Base-by-base conservation (phyloP, 257 asterid species). In the Rehmannia glutinosa region DNA sequence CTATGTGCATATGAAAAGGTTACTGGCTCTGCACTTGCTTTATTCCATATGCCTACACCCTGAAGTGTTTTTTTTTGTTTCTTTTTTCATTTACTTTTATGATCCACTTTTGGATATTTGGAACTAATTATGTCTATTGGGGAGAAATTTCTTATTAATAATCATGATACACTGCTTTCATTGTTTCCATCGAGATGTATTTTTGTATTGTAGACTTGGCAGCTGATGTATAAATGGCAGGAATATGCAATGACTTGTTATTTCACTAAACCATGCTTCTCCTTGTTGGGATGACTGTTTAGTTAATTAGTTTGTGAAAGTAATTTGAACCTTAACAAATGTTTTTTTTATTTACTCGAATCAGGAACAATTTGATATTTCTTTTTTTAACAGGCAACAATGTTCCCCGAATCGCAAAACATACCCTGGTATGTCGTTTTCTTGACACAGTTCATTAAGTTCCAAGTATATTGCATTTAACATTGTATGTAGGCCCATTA, bases 361-460 rank as follows among this genome's bases (percentile, higher is more conserved):
- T 51, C 53, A 35, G 68, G 47, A 46, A 17, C 41, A 46, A 36
- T 30, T 53, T 52, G 41, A 69, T 66, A 20, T 5, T 64, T 58
- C 32, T 60, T 78, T 33, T 33, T 77, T 56, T 62, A 55, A 72
- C 92, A 87, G 93, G 84, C 84, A n/a, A 77, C 78, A 5, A 1
- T 25, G 73, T 71, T 71, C 72, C 80, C 75, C 30, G 76, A 30
- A 68, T 70, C 84, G 59, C 75, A 4, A 60, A 74, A 58, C 49
- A 25, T 60, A 33, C 87, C 92, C 49, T 85, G 96, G 96, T 87
- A 85, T 52, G 70, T 57, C 54, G 1, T 28, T 60, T 64, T 59
- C 38, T 50, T 45, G 9, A 17, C 17, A 43, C 30, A 3, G 43
- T 38, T 55, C 50, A 38, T 30, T 41, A 68, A 45, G 43, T 49